A percentile compares a stretch with the other conserved stretches of the same genome.
Conservation (phyloP, 768 basidiomycete species). For the Collybia nuda region DNA sequence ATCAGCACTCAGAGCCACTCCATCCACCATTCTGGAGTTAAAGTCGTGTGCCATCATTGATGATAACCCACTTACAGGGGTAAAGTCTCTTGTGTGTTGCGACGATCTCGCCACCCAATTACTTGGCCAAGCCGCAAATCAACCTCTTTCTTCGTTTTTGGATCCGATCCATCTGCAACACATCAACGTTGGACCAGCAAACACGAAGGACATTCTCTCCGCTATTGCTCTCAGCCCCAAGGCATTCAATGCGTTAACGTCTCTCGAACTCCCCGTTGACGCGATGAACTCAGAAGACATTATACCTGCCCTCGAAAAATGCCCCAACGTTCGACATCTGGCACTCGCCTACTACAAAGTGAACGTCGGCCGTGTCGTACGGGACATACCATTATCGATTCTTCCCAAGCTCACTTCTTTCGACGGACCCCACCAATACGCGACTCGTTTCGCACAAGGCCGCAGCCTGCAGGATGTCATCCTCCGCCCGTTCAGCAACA, state of each 20-base stretch:
- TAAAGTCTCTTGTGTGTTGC: not conserved
- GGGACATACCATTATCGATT: not conserved
- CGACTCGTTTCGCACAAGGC: not conserved
- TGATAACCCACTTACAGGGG: not conserved
- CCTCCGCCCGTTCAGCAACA: constrained; percentile 1
- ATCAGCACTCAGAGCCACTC: not conserved
- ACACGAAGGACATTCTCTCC: not conserved
- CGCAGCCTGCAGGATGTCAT: not conserved
- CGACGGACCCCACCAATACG: constrained; percentile 3
- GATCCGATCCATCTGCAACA: not conserved
- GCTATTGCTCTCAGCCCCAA: not conserved
- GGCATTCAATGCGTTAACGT: not conserved
- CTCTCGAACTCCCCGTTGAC: constrained; percentile 1
- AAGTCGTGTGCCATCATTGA: not conserved
- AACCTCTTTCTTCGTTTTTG: not conserved
- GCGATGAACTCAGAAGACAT: not conserved
- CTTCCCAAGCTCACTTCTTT: constrained; percentile 1
- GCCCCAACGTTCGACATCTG: not conserved
- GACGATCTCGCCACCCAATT: not conserved
- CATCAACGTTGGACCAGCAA: not conserved
- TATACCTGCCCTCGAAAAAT: not conserved
- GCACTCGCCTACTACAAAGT: not conserved
- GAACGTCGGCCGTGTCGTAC: not conserved
- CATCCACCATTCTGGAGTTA: not conserved
- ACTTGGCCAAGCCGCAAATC: not conserved